Evolutionary conservation across 2,329 filamentous ascomycete genomes (phyloP).

Genomic region (Colletotrichum godetiae): DNA sequence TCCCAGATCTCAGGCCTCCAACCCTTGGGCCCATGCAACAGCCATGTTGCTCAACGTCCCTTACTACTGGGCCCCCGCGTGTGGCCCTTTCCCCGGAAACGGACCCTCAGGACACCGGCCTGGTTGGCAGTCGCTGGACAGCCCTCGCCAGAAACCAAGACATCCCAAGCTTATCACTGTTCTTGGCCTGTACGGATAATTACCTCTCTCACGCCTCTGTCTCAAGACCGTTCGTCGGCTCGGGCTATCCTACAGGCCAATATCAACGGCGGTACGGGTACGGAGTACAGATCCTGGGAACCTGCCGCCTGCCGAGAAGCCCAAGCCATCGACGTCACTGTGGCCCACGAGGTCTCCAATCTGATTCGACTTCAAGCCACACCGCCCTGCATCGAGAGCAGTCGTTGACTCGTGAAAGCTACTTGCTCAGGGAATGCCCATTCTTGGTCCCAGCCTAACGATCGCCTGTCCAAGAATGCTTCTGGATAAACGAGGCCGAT

Average conservation of each 20-base stretch:
- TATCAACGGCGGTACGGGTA: neutral
- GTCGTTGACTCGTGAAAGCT: slow-evolving; percentile 17
- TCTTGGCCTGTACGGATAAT: neutral
- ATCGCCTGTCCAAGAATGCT: neutral
- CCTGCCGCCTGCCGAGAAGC: slow-evolving; percentile 13
- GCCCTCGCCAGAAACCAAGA: slow-evolving; percentile 15
- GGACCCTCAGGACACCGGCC: neutral
- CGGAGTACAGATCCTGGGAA: neutral
- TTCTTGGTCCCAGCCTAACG: neutral
- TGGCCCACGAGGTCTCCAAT: slow-evolving; percentile 10
- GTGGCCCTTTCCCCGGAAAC: slow-evolving; percentile 18
- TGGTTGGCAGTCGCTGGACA: neutral
- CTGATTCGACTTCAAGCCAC: slow-evolving; percentile 21
- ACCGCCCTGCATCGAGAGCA: slow-evolving; percentile 6
- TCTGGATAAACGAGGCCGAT: slow-evolving; percentile 22
- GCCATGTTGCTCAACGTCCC: neutral
- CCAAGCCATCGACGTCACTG: slow-evolving; percentile 33
- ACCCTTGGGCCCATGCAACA: neutral
- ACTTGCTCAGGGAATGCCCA: slow-evolving; percentile 12
- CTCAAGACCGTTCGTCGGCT: neutral
- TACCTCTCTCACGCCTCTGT: neutral
- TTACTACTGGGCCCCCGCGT: neutral
- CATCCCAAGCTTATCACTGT: neutral
- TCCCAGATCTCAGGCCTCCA: slow-evolving; percentile 2
- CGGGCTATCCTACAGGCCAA: neutral